Conservation (phyloP, 495 filamentous ascomycete species). For the Aspergillus taichungensis region DNA sequence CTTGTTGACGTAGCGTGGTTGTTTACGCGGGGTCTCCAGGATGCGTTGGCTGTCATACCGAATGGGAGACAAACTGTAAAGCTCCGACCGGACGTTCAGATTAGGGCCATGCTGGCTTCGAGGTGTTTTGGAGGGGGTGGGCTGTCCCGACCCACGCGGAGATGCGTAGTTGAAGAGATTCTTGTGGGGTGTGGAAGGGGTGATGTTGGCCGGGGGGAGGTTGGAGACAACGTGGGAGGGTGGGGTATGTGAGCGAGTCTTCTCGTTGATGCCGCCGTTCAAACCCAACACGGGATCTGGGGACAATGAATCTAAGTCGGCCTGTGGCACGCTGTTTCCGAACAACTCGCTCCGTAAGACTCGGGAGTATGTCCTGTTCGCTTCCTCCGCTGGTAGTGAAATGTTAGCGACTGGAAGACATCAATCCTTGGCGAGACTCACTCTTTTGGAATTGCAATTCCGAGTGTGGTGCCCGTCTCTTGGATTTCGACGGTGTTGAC, state of each 20-base stretch:
- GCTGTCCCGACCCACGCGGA: slow-evolving; percentile 64
- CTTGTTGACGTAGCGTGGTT: slow-evolving; percentile 82
- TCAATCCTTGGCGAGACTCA: slow-evolving; percentile 34
- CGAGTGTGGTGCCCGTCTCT: slow-evolving; percentile 77
- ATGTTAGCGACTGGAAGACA: slow-evolving; percentile 28
- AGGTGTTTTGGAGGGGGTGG: slow-evolving; percentile 81
- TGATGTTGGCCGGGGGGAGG: slow-evolving; percentile 60
- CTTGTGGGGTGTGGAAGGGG: slow-evolving; percentile 91
- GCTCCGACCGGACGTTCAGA: slow-evolving; percentile 76
- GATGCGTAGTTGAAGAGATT: slow-evolving; percentile 93
- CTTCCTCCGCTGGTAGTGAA: slow-evolving; percentile 69
- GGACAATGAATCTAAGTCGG: slow-evolving; percentile 55
- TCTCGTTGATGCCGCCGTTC: slow-evolving; percentile 51
- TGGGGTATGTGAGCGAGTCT: slow-evolving; percentile 70
- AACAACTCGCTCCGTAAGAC: slow-evolving; percentile 86
- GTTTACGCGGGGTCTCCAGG: slow-evolving; percentile 78
- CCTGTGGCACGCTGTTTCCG: slow-evolving; percentile 77
- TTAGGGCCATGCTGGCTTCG: slow-evolving; percentile 78
- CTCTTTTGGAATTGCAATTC: slow-evolving; percentile 92
- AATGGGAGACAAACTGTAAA: slow-evolving; percentile 90
- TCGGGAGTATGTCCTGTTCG: slow-evolving; percentile 84
- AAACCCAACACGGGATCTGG: slow-evolving; percentile 55
- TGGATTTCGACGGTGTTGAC: slow-evolving; percentile 75
- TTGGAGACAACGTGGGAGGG: slow-evolving; percentile 55
- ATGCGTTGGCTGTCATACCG: slow-evolving; percentile 84